Evolutionary conservation across 2,329 filamentous ascomycete species (phyloP).

Genomic region (Fusarium caatingaense): DNA sequence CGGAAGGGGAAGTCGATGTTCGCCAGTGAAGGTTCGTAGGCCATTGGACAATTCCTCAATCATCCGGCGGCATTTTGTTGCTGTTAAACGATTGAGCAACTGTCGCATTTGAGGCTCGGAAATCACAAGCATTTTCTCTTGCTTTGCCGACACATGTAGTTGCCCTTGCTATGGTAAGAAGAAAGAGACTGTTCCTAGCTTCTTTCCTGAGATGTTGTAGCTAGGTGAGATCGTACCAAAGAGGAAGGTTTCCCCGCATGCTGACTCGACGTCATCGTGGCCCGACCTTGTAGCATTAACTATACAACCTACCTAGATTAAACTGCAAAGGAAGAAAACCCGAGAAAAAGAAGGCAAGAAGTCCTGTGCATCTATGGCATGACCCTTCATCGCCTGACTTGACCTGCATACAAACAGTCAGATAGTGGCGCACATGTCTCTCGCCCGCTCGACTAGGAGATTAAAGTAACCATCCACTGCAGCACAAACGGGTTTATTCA

Average conservation of each 20-base stretch:
- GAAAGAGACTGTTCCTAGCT: background rate
- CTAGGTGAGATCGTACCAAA: background rate
- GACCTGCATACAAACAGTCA: background rate
- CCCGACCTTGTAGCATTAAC: background rate
- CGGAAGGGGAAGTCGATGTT: background rate
- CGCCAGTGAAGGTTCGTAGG: background rate
- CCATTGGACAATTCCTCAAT: background rate
- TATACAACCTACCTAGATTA: background rate
- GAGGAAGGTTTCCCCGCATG: background rate
- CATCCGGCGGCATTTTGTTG: background rate
- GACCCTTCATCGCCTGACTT: background rate
- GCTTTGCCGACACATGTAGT: accelerated
- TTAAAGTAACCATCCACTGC: background rate
- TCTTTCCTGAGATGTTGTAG: background rate
- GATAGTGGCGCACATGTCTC: background rate
- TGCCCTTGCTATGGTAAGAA: background rate
- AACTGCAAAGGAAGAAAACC: no score
- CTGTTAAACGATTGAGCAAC: background rate
- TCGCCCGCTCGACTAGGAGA: background rate
- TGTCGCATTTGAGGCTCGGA: background rate
- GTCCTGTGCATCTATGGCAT: background rate
- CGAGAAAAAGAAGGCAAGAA: no score
- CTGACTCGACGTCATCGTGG: background rate
- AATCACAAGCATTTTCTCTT: background rate
- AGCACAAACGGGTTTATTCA: background rate